Base-by-base conservation (phyloP, 1,284 basidiomycete genomes). In the Tilletia horrida region DNA sequence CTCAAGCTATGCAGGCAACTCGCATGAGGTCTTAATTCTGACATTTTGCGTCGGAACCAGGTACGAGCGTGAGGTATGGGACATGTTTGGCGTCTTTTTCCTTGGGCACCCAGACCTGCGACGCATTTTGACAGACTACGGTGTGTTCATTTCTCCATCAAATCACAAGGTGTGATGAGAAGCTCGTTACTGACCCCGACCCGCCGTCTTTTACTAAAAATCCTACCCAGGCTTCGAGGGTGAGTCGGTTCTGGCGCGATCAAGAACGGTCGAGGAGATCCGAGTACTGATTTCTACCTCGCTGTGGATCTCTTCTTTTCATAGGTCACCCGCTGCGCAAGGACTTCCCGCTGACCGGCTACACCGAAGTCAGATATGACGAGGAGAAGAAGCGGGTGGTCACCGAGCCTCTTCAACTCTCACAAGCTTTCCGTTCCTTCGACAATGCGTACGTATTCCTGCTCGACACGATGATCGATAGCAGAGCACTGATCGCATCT, bases 361-460 rank as follows among this genome's bases (percentile, higher is more conserved):
- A 98, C 85, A 92, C 93, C 11, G 96, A 99, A 84, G 88, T 98
- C 62, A 89, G 96, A 67, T 99, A 97, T 82, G 94, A 97, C 81
- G 96, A 98, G 85, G 95, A 97, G 85, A 89, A 91, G 82, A 98
- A 98, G 85, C 91, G 95, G 61, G 93, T 99, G 67, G 93, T 98
- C 27, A 95, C 95, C 78, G 96, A 99, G 83, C 96, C 96, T 31
- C 85, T 98, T 67, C 96, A 99, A 82, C 87, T 99, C 73, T 94
- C 94, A 9, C 96, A 98, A 84, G 95, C 95, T 52, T 98, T 96
- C 89, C 88, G 95, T 67, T 97, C 97, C 86, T 97, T 97, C 82
- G 92, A 93, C 79, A 88, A 75, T 11, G 73, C 73, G 69, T 67
- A 64, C 45, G 61, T 67, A n/a, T 8, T 3, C 7, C 16, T 23